A percentile compares a stretch with the other conserved stretches of the same genome.
phyloP scores from a whole-genome alignment of 257 asterid genomes.

The Rehmannia glutinosa region DNA sequence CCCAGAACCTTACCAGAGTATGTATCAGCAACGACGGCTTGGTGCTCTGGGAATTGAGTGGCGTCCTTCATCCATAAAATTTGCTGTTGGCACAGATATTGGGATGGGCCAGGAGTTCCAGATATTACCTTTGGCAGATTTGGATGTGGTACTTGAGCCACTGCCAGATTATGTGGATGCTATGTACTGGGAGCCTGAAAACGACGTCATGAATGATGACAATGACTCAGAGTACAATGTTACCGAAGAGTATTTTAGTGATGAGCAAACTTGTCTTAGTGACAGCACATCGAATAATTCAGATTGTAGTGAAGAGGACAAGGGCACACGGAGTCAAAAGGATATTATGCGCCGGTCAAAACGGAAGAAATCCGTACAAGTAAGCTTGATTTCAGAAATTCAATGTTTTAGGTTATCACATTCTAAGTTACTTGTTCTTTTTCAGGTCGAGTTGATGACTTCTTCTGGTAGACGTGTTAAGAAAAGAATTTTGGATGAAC shows the following conservation, averaged over 20 bases:
- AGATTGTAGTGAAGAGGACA: constrained; percentile 56
- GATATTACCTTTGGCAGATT: constrained; percentile 77
- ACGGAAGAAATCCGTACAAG: constrained; percentile 60
- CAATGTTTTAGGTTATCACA: constrained; percentile 15
- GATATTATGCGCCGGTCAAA: constrained; percentile 69
- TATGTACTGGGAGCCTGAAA: constrained; percentile 93
- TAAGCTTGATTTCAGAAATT: constrained; percentile 36
- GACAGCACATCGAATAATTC: constrained; percentile 54
- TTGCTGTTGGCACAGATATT: constrained; percentile 83
- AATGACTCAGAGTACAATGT: constrained; percentile 86
- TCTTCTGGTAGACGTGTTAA: constrained; percentile 56
- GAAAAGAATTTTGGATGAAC: constrained; percentile 53
- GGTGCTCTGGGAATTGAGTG: constrained; percentile 91
- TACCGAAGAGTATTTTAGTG: constrained; percentile 65
- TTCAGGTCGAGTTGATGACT: constrained; percentile 52
- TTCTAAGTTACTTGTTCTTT: constrained; percentile 27
- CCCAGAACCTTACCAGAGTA: constrained; percentile 95
- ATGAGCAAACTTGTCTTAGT: constrained; percentile 49
- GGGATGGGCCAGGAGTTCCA: constrained; percentile 78
- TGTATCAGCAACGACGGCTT: constrained; percentile 78
- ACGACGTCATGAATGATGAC: constrained; percentile 73
- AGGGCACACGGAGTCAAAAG: constrained; percentile 35
- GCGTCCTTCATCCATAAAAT: constrained; percentile 83
- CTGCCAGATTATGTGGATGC: constrained; percentile 80
- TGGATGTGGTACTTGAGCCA: constrained; percentile 74